A percentile compares a stretch with the other conserved stretches of the same genome.
Conservation (phyloP, 805 yeast genomes). For the Dipodascopsis tothii region DNA sequence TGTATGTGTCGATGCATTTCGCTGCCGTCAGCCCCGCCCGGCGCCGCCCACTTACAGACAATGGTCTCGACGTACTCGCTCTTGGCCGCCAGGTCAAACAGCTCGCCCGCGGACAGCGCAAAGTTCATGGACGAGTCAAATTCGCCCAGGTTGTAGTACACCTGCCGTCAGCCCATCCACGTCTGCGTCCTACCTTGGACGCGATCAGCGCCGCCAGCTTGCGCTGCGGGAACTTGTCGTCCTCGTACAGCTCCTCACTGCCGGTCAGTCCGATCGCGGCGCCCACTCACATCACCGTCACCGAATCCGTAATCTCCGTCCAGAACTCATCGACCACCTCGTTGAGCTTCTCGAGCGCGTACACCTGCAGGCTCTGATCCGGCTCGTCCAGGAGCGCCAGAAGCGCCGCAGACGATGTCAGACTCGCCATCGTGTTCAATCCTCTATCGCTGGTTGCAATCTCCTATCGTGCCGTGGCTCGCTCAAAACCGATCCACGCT, state of each 20-base stretch:
- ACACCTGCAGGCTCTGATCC: slow-evolving; percentile 66
- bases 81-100: slow-evolving; percentile 64
- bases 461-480: too few species aligned
- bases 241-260: slow-evolving; percentile 81
- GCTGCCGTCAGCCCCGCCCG: slow-evolving; percentile 29
- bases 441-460: too few species aligned
- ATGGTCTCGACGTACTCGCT: slow-evolving; percentile 90
- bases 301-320: slow-evolving; percentile 93
- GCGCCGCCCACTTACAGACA: slow-evolving; percentile 39
- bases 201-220: slow-evolving; percentile 84
- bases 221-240: slow-evolving; percentile 65
- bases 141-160: slow-evolving; percentile 85
- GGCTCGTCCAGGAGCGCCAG: slow-evolving; percentile 81
- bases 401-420: slow-evolving; percentile 83
- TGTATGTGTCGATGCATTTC: slow-evolving; percentile 81
- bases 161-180: slow-evolving; percentile 3
- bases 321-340: slow-evolving; percentile 81
- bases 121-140: slow-evolving; percentile 83
- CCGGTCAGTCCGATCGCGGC: neutral
- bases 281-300: slow-evolving; percentile 51
- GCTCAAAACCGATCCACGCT: too few species aligned
- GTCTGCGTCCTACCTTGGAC: slow-evolving; percentile 52
- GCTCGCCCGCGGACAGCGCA: slow-evolving; percentile 75
- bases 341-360: slow-evolving; percentile 78
- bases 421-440: slow-evolving; percentile 23